A percentile compares a stretch with the other conserved stretches of the same genome.
phyloP scores from a whole-genome alignment of 371 early-diverging fungal species.

The Chytridium lagenaria region DNA sequence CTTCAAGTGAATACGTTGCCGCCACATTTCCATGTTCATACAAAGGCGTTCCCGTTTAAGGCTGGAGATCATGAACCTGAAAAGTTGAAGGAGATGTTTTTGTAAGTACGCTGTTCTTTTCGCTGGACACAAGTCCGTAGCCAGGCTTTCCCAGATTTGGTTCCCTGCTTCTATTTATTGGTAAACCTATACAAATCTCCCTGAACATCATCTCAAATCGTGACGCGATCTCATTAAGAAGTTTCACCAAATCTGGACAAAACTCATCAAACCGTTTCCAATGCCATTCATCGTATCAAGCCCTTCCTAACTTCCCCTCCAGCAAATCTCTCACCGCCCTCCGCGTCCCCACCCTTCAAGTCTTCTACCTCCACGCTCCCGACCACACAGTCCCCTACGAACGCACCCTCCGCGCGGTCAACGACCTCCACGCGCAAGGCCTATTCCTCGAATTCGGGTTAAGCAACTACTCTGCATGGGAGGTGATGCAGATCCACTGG shows the following conservation, averaged over 20 bases:
- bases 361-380: conserved; percentile 55
- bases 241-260: too few species aligned
- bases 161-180: too few species aligned
- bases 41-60: conserved; percentile 64
- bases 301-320: background rate
- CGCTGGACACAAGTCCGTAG: too few species aligned
- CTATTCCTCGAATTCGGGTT: conserved; percentile 47
- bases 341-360: conserved; percentile 34
- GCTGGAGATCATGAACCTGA: conserved; percentile 60
- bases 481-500: conserved; percentile 50
- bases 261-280: too few species aligned
- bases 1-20: conserved; percentile 37
- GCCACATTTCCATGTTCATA: conserved; percentile 50
- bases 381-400: conserved; percentile 48
- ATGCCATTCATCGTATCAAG: background rate
- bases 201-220: too few species aligned
- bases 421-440: conserved; percentile 45
- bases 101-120: too few species aligned
- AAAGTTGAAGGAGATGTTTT: conserved; percentile 54
- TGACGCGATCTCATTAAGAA: too few species aligned
- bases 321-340: conserved; percentile 44
- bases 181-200: too few species aligned
- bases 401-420: conserved; percentile 43
- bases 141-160: too few species aligned
- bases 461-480: conserved; percentile 49